phyloP scores from a whole-genome alignment of 352 stramenopile genomes.

The Thalassiosira livingstoniorum region DNA sequence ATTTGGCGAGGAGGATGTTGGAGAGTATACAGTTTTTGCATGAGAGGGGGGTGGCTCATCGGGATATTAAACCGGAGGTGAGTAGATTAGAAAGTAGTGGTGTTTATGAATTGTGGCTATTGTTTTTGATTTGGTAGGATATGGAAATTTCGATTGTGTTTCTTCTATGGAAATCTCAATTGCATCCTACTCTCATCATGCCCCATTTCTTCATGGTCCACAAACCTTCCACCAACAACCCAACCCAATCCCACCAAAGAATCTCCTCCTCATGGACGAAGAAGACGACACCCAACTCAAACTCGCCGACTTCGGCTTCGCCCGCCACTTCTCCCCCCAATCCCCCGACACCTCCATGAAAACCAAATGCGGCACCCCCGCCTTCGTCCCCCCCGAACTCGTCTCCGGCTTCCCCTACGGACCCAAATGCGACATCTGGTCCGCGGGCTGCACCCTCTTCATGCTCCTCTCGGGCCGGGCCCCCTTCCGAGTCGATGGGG shows the following conservation, averaged over 20 bases:
- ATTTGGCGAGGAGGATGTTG: constrained; percentile 91
- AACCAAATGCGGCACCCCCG: constrained; percentile 93
- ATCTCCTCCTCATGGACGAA: constrained; percentile 69
- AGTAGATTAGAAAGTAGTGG: constrained; percentile 96
- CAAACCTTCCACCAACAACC: neutral
- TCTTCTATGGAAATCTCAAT: neutral
- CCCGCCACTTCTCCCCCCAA: constrained; percentile 41
- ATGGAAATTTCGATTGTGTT: neutral
- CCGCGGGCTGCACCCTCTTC: constrained; percentile 93
- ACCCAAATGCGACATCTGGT: constrained; percentile 93
- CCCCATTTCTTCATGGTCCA: neutral
- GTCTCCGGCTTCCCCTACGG: constrained; percentile 90
- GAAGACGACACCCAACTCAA: constrained; percentile 67
- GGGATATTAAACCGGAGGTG: constrained; percentile 95
- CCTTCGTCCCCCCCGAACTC: constrained; percentile 97
- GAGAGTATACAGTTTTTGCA: constrained; percentile 93
- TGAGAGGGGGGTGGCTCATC: constrained; percentile 87
- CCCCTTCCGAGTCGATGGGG: constrained; percentile 60
- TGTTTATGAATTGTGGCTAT: constrained; percentile 66
- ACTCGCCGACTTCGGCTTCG: constrained; percentile 83
- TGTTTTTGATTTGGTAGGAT: constrained; percentile 87
- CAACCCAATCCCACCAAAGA: constrained; percentile 29
- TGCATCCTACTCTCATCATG: neutral
- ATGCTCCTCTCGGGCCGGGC: constrained; percentile 88
- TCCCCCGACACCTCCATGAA: constrained; percentile 73